Conservation (phyloP, 176 grass and related monocot species). For the Alloteropsis semialata region DNA sequence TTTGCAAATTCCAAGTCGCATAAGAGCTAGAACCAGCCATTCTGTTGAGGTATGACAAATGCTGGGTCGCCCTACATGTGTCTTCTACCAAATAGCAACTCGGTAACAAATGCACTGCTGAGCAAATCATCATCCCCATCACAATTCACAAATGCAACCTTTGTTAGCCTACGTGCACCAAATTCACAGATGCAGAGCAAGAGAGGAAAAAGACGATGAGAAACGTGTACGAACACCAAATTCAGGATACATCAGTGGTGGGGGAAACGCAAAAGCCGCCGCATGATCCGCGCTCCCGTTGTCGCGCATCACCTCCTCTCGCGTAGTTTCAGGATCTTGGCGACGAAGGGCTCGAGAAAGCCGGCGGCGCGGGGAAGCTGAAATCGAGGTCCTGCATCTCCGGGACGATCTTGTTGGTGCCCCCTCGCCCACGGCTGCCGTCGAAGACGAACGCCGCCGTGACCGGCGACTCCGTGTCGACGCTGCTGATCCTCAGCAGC, state of each 20-base stretch:
- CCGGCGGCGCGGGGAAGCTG: constrained; percentile 41
- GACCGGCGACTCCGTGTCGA: constrained; percentile 44
- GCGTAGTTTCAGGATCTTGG: not conserved
- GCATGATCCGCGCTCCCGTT: not conserved
- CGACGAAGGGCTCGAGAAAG: constrained; percentile 25
- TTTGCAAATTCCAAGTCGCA: no score
- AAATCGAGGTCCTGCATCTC: constrained; percentile 42
- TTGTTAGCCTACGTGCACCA: not conserved
- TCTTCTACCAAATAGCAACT: no score
- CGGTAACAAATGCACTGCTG: no score
- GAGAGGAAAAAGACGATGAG: not conserved
- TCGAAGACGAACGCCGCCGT: constrained; percentile 58
- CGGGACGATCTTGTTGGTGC: constrained; percentile 20
- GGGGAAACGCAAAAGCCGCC: not conserved
- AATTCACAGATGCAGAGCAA: not conserved
- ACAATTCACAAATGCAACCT: not conserved
- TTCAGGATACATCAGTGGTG: not conserved
- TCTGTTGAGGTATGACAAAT: not conserved
- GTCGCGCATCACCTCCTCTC: not conserved
- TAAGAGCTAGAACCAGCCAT: no score
- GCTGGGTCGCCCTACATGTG: not conserved
- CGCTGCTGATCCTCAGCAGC: constrained; percentile 45
- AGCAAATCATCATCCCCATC: not conserved
- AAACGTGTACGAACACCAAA: not conserved
- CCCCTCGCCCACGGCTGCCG: not conserved